Conservation (phyloP, 2,329 filamentous ascomycete genomes). For the Triangularia verruculosa region DNA sequence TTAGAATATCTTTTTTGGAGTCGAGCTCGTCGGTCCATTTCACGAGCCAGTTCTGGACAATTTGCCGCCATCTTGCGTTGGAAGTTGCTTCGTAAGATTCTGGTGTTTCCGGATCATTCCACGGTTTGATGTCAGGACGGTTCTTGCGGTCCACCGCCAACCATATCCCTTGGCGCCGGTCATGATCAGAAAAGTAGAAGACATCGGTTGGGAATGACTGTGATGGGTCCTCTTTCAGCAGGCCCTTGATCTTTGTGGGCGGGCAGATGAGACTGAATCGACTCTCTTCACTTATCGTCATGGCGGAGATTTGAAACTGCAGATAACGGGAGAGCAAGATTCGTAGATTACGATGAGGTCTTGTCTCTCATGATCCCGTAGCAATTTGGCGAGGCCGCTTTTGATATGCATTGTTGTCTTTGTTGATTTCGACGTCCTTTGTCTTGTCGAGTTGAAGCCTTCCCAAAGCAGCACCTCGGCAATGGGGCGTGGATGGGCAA, state of each 20-base stretch:
- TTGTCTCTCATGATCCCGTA: not conserved
- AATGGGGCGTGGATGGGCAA: not conserved
- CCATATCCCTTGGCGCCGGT: not conserved
- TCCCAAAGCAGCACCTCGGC: not conserved
- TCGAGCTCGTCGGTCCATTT: not conserved
- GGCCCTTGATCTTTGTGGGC: not conserved
- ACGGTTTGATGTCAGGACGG: not conserved
- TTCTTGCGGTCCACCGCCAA: not conserved
- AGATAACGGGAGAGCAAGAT: not conserved
- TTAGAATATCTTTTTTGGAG: not conserved
- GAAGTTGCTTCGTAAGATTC: not conserved
- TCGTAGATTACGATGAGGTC: not conserved
- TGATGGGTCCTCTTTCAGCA: not conserved
- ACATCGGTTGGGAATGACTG: too few species aligned
- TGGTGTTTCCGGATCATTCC: not conserved
- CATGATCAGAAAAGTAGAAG: not conserved
- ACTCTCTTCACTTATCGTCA: not conserved
- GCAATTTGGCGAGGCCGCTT: not conserved
- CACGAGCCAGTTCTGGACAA: not conserved
- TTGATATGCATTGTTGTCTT: not conserved
- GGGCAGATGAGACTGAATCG: not conserved
- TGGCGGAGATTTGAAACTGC: not conserved
- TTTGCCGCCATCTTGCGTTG: not conserved
- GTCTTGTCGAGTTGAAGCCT: not conserved
- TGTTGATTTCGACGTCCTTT: not conserved